Base-by-base conservation (phyloP, 1,139 yeast genomes). In the Yamadazyma mexicana region DNA sequence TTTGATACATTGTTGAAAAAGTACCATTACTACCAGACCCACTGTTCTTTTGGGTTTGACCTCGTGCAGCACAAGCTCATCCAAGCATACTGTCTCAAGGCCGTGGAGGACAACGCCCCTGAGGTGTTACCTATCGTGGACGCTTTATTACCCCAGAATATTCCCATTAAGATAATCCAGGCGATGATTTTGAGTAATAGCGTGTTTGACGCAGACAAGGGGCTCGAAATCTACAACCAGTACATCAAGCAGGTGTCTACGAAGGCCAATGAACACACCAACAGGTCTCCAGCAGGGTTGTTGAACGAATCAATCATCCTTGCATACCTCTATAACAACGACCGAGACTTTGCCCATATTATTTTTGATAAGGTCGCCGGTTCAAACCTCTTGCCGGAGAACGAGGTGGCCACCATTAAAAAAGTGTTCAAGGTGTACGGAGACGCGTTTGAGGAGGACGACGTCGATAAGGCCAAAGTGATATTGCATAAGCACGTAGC, bases 261-360 rank as follows among this genome's bases (percentile, higher is more conserved):
- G 6, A 57, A 61, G 5, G 52, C 69, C 5, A 72, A 73, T 39
- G 61, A 60, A 5, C 41, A 34, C 2, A 59, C 69, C 1, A 59
- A 59, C 3, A 51, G 75, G 22, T 69, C 80, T 0, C 64, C 72
- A 2, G 61, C 75, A 16, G 82, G 81, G 0, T 48, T 64, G 20
- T 52, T 82, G 17, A 73, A 83, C 0, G 81, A 81, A 48, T 62
- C 84, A 1, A 59, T 83, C 37, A 59, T 81, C 16, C 50, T 79
- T 17, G 70, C 78, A 1, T 67, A 64, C 39, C 58, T 84, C 27
- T 62, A 70, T 16, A 69, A 71, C 27, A 64, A 69, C 28, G 88
- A 84, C 50, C 57, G 87, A 29, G 82, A 79, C 40, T 75, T 84
- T 55, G 87, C 88, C 0, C 68, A 73, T 31, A 70, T 82, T 33